Evolutionary conservation across 805 yeast species (phyloP), one percentile per base, ranked within the genome.

Genomic region (Pichia insulana): DNA sequence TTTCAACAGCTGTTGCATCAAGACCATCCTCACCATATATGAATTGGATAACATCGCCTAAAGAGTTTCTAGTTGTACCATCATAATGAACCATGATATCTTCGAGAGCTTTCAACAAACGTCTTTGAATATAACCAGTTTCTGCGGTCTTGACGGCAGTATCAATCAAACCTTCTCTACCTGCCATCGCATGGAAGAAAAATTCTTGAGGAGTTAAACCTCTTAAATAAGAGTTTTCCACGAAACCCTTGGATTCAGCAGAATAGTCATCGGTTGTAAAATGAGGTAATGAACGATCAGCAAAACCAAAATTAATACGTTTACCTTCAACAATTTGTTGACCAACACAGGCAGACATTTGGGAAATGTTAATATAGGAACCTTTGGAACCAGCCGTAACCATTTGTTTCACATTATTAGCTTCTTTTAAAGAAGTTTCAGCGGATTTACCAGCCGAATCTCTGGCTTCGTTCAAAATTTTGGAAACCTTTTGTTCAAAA

Each of bases 261-360:
- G 96, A 86, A 63, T 92, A 92, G 63, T 92, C 98, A 68, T 92
- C 98, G 64, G 92, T 92, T 8, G 97, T 88, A 63, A 92, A 92
- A 65, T 92, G 99, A 11, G 99, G 99, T 57, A 92, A 70, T 2
- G 97, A 81, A 68, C 99, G 83, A 63, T 92, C 97, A 32, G 87
- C 80, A 61, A 92, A 92, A 35, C 99, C 99, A 55, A 85, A 92
- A 19, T 96, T 94, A 69, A 92, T 90, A 76, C 99, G 95, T 65
- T 86, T 92, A 77, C 99, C 99, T 70, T 92, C 98, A 36, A 92
- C 98, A 67, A 95, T 92, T 63, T 92, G 99, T 67, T 92, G 99
- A 56, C 98, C 98, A 25, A 92, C 98, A 83, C 98, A 92, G 10
- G 98, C 98, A 33, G 97, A 88, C 98, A 92, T 92, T 69, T 89